These are phyloP conservation scores for Euphrasia confusa DNA, from an alignment of 257 asterid genomes.

Conservation along the genomic window DNA sequence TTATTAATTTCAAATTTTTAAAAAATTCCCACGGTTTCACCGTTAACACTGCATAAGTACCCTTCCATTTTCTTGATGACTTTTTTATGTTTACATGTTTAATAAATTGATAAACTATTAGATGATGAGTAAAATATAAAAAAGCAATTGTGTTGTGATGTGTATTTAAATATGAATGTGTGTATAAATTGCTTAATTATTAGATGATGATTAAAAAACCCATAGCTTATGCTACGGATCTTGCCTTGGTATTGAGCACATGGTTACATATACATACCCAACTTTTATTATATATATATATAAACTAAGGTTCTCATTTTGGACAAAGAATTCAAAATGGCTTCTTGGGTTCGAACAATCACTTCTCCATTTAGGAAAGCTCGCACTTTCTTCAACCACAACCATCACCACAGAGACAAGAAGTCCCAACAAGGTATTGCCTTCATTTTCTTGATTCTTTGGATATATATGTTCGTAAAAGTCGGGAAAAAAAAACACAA, in stretches of 20 bases:
- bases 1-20: too few relatives aligned
- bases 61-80: too few relatives aligned
- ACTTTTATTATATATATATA: background rate
- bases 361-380: constrained; percentile 45
- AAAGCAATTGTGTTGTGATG: too few relatives aligned
- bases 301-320: background rate
- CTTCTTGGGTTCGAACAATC: constrained; percentile 44
- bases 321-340: constrained; percentile 28
- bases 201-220: constrained; percentile 27
- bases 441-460: too few relatives aligned
- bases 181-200: constrained; percentile 19
- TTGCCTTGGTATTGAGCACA: constrained; percentile 32
- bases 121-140: too few relatives aligned
- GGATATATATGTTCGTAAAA: too few relatives aligned
- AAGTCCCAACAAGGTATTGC: constrained; percentile 40
- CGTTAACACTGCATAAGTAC: too few relatives aligned
- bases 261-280: background rate
- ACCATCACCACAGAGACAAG: constrained; percentile 35
- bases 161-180: too few relatives aligned
- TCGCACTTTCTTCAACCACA: constrained; percentile 35
- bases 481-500: too few relatives aligned
- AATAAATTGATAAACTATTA: too few relatives aligned
- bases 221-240: constrained; percentile 41
- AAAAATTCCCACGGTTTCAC: too few relatives aligned
- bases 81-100: too few relatives aligned